Evolutionary conservation across 164 flowering plant genomes (phyloP).

Genomic region (Berberis thunbergii): DNA sequence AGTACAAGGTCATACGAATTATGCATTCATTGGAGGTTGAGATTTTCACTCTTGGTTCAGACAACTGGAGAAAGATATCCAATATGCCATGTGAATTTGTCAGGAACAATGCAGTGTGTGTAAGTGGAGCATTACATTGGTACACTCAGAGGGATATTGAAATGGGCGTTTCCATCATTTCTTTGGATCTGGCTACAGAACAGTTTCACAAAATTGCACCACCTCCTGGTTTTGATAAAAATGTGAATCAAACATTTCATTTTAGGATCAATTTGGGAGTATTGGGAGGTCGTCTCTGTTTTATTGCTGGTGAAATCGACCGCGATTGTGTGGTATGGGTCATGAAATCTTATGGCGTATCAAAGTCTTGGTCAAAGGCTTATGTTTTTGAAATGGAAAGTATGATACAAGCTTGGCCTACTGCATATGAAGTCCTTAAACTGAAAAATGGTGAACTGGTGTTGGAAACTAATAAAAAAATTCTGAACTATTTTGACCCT

Average conservation of each 20-base stretch:
- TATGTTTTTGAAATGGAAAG: not conserved
- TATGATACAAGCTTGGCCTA: not conserved
- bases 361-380: not conserved
- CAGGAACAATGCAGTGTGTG: not conserved
- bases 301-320: not conserved
- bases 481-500: not conserved
- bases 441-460: not conserved
- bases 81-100: not conserved
- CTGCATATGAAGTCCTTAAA: not conserved
- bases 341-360: not conserved
- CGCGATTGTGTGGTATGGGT: not conserved
- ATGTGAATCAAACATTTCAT: no score
- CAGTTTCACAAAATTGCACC: not conserved
- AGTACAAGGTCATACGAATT: not conserved
- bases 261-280: not conserved
- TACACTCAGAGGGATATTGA: not conserved
- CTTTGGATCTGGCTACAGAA: not conserved
- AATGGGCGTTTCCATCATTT: not conserved
- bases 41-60: not conserved
- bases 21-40: not conserved
- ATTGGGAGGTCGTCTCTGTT: not conserved
- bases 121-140: not conserved
- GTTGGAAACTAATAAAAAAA: not conserved
- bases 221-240: not conserved
- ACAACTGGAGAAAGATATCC: not conserved